These are phyloP conservation scores for Remersonia thermophila DNA, from an alignment of 2,329 filamentous ascomycete genomes.

Conservation along the genomic window DNA sequence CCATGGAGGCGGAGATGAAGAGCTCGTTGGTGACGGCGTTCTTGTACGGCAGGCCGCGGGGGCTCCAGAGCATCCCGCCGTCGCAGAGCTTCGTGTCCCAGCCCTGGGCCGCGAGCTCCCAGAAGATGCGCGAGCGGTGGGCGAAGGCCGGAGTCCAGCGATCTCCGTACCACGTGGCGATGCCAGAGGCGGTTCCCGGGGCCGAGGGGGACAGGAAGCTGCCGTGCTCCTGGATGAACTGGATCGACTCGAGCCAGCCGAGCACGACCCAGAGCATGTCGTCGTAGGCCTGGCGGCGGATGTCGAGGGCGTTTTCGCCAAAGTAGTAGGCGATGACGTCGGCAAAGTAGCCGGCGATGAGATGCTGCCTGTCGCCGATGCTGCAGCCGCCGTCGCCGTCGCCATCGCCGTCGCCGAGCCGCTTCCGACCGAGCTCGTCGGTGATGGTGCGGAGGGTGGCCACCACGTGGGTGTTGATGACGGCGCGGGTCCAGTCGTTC, in stretches of 20 bases:
- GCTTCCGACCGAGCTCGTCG: constrained; percentile 34
- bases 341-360: constrained; percentile 72
- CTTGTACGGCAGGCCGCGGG: constrained; percentile 70
- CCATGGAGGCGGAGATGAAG: constrained; percentile 70
- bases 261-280: constrained; percentile 94
- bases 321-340: constrained; percentile 73
- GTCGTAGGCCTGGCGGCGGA: constrained; percentile 70
- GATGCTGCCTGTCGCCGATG: constrained; percentile 51
- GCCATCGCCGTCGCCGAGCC: too few relatives aligned
- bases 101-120: constrained; percentile 63
- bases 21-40: constrained; percentile 94
- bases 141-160: constrained; percentile 68
- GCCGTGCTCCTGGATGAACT: constrained; percentile 62
- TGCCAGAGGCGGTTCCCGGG: constrained; percentile 6
- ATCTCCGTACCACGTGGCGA: constrained; percentile 59
- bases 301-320: constrained; percentile 64
- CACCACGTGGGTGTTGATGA: constrained; percentile 68
- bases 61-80: constrained; percentile 89
- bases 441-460: constrained; percentile 62
- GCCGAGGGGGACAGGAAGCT: constrained; percentile 31
- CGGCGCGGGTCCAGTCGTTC: constrained; percentile 90
- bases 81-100: constrained; percentile 74
- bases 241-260: constrained; percentile 73
- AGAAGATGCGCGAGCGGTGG: constrained; percentile 74
- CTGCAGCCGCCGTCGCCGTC: constrained; percentile 21